Evolutionary conservation across 257 asterid genomes (phyloP).

Genomic region (Galeopsis tetrahit): DNA sequence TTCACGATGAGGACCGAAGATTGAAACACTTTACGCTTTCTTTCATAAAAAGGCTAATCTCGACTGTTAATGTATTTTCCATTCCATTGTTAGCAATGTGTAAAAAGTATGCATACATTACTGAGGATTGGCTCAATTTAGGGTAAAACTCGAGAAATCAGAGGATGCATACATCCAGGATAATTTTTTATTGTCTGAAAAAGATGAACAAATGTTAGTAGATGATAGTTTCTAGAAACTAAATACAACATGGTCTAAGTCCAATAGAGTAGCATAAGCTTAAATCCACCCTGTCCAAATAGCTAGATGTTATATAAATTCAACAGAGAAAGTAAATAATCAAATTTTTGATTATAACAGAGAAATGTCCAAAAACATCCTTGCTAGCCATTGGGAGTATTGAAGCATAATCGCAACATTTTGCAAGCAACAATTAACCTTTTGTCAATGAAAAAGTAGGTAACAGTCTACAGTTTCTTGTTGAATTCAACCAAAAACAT

Average conservation of each 20-base stretch:
- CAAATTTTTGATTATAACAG: not conserved
- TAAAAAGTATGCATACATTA: conserved; percentile 55
- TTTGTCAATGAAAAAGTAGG: not conserved
- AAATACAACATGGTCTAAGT: conserved; percentile 9
- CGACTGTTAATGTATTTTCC: conserved; percentile 22
- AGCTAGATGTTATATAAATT: not conserved
- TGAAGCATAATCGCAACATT: not conserved
- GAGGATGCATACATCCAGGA: conserved; percentile 91
- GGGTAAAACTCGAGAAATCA: conserved; percentile 86
- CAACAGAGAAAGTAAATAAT: conserved; percentile 3
- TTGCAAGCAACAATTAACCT: conserved; percentile 4
- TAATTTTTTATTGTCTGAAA: conserved; percentile 86
- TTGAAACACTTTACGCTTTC: not conserved
- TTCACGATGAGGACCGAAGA: not conserved
- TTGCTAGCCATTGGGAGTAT: conserved; percentile 13
- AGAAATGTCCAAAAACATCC: not conserved
- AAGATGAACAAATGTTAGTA: conserved; percentile 24
- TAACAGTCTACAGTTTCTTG: not conserved
- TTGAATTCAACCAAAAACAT: not conserved
- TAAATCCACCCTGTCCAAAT: conserved; percentile 12
- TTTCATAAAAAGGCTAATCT: conserved; percentile 4
- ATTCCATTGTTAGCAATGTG: conserved; percentile 23
- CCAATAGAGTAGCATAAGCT: conserved; percentile 30
- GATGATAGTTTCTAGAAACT: conserved; percentile 16
- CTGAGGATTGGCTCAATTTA: conserved; percentile 77